Base-by-base conservation (phyloP, 371 early-diverging fungal genomes). In the Sporodiniella umbellata region DNA sequence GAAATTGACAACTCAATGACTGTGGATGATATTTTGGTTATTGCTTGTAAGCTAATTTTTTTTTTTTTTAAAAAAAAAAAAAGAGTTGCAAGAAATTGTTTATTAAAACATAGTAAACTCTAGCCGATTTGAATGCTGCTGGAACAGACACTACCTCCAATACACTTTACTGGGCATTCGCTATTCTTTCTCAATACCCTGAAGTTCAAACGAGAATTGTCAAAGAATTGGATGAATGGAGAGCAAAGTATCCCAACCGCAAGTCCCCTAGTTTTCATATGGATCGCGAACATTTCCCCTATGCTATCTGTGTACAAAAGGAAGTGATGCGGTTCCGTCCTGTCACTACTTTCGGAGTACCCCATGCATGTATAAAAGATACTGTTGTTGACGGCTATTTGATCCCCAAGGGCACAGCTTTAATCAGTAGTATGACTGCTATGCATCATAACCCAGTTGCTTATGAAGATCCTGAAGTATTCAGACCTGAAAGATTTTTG, bases 251-350 rank as follows among this genome's bases (percentile, higher is more conserved):
- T 24, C 23, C 4, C 12, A 33, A 48, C 7, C 22, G 51, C 31
- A 21, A 18, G 7, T 22, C 54, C 12, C 66, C 66, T 18, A 48
- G 31, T 3, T 66, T 51, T 37, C 19, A 42, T 15, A 53, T 58
- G 8, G 54, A 45, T 8, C 26, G 65, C 21, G 57, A 60, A 17
- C 7, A 19, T 1, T 42, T 60, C 21, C 65, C 57, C 22, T 60
- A 48, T 38, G 8, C 49, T 8, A 23, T 60, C 11, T 59, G 54
- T 17, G 60, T 60, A 0, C 54, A 56, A 33, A 65, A 54, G 43
- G 65, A 65, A 33, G 46, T 57, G 10, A 43, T 65, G 48, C 56
- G 65, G 12, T 57, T 48, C 33, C 54, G 60, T 11, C 56, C 54
- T 2, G 46, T 46, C 6, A 33, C 50, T 14, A 35, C n/a, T 1